Evolutionary conservation across 768 basidiomycete species (phyloP), one percentile per base, ranked within the genome.

Genomic region (Kockovaella imperatae): DNA sequence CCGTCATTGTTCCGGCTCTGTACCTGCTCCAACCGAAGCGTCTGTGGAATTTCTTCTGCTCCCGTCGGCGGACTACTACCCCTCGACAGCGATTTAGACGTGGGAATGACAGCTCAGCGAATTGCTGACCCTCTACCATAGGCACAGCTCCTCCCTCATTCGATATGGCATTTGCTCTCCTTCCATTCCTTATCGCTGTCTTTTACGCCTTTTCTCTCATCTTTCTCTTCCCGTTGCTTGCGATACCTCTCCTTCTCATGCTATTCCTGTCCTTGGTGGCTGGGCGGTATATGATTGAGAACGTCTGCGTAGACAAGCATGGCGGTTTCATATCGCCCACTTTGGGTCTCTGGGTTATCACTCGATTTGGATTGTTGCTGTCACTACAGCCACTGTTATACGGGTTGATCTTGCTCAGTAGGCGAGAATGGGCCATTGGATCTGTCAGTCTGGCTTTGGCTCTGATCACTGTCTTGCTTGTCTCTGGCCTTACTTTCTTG

Each of bases 81-180:
- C 86, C 86, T 36, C 76, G 86, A 31, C 82, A 87, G 67, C 75
- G 79, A 17, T 89, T 87, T 73, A 74, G 86, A 74, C 79, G 86
- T 86, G 57, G 49, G 42, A 40, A 31, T 41, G 31, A 13, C 26
- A 20, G 42, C 25, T 34, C 28, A 20, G 43, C 17, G 24, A n/a
- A n/a, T n/a, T n/a, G n/a, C n/a, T n/a, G n/a, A 32, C 77, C 78
- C 86, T 83, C 54, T 74, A 83, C 53, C 86, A 32, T 10, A 10
- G n/a, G 10, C n/a, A 10, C 10, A 32, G n/a, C 83, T 60, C 85
- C 86, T 26, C 74, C 77, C 57, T 77, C 78, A 23, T 85, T 84
- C 59, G 78, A 84, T 49, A 81, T 83, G 11, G 75, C 82, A 2
- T 82, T 79, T 67, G 80, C 82, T 18, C 77, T 79, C 28, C 79